Conservation (phyloP, 2,329 filamentous ascomycete species). For the Sporothrix mexicana region DNA sequence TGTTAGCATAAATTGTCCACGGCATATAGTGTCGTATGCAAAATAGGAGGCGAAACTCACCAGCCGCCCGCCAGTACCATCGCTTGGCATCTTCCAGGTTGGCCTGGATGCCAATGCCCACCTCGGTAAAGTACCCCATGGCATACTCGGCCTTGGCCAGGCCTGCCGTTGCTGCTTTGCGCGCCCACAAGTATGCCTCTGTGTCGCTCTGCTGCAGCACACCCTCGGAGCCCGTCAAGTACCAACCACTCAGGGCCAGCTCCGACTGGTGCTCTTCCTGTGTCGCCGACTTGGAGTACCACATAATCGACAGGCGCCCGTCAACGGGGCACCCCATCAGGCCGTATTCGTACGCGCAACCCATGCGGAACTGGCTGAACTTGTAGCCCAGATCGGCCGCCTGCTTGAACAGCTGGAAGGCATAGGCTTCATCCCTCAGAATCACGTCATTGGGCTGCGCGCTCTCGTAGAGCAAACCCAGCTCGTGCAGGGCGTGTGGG, state of each 20-base stretch:
- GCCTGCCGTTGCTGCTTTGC: conserved; percentile 87
- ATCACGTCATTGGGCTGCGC: conserved; percentile 72
- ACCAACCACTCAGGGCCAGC: conserved; percentile 86
- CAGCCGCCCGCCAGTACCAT: conserved; percentile 97
- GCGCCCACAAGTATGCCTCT: conserved; percentile 95
- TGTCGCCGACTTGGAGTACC: conserved; percentile 89
- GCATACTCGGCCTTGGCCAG: conserved; percentile 95
- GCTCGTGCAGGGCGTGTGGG: conserved; percentile 91
- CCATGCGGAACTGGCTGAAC: conserved; percentile 89
- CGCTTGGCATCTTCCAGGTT: conserved; percentile 94
- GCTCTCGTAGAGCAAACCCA: conserved; percentile 70
- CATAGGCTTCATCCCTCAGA: conserved; percentile 80
- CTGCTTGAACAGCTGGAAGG: conserved; percentile 80
- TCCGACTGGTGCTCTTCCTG: conserved; percentile 96
- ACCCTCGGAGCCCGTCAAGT: conserved; percentile 86
- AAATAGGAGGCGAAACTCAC: conserved; percentile 65
- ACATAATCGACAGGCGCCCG: conserved; percentile 82
- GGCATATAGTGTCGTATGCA: no score
- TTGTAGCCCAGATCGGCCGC: conserved; percentile 92
- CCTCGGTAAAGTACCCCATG: conserved; percentile 97
- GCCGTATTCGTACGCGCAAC: conserved; percentile 88
- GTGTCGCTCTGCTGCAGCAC: conserved; percentile 91
- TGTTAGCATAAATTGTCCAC: conserved; percentile 43
- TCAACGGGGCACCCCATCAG: conserved; percentile 82
- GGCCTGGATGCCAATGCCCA: conserved; percentile 84